Conservation (phyloP, 768 basidiomycete species). For the Mycena vitilis region DNA sequence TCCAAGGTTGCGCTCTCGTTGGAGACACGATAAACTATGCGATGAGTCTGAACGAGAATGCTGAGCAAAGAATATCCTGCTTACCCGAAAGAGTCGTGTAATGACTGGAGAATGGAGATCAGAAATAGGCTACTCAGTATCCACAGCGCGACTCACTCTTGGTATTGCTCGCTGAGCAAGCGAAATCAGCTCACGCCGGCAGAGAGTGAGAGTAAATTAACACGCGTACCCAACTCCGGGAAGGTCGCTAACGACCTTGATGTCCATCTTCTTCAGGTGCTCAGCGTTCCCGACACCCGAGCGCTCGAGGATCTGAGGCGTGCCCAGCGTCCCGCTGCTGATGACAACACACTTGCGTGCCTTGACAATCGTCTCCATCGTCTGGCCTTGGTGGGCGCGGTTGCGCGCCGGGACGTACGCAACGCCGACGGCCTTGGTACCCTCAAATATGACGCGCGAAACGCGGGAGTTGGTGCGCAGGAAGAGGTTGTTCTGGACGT, state of each 20-base stretch:
- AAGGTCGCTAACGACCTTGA: constrained; percentile 75
- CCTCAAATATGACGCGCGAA: constrained; percentile 78
- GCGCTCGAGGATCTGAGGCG: constrained; percentile 79
- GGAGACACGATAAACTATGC: constrained; percentile 72
- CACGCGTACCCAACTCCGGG: constrained; percentile 72
- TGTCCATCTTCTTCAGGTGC: constrained; percentile 65
- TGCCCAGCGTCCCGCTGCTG: constrained; percentile 75
- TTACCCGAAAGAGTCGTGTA: constrained; percentile 75
- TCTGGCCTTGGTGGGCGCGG: constrained; percentile 60
- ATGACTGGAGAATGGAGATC: constrained; percentile 47
- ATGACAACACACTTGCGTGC: constrained; percentile 77
- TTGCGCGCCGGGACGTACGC: constrained; percentile 75
- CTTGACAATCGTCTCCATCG: constrained; percentile 72
- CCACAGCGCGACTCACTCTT: constrained; percentile 51
- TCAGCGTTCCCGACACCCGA: constrained; percentile 72
- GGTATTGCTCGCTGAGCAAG: constrained; percentile 68
- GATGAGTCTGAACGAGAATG: constrained; percentile 17
- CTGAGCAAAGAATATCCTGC: constrained; percentile 31
- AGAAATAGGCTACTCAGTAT: background rate
- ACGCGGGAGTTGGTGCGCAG: constrained; percentile 76
- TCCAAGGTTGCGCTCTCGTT: constrained; percentile 73
- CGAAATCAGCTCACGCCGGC: constrained; percentile 2
- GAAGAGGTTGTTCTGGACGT: constrained; percentile 73
- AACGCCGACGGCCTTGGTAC: constrained; percentile 76
- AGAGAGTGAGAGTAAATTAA: background rate